Conservation (phyloP, 768 basidiomycete genomes). For the Fistulinella prunicolor region DNA sequence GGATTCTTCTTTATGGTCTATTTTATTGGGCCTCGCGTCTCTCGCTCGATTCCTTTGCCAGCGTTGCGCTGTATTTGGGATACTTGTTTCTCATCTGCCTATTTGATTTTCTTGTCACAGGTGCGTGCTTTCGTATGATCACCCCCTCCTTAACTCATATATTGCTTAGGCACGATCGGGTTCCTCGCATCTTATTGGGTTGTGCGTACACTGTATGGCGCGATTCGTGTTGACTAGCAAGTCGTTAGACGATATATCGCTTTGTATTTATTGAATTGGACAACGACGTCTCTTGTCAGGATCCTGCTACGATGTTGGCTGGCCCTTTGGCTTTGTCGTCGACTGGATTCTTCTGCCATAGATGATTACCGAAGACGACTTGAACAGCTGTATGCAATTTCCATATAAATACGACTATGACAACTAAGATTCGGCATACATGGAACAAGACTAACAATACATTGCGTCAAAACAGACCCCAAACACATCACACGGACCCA, state of each 20-base stretch:
- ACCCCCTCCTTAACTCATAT: slow-evolving; percentile 1
- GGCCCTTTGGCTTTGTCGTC: no score
- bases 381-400: no score
- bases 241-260: background rate
- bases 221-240: slow-evolving; percentile 69
- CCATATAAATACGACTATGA: background rate
- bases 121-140: slow-evolving; percentile 34
- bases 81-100: slow-evolving; percentile 81
- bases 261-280: slow-evolving; percentile 13
- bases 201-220: slow-evolving; percentile 76
- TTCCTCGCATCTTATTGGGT: slow-evolving; percentile 92
- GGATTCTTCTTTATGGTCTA: slow-evolving; percentile 84
- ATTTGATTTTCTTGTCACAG: slow-evolving; percentile 87
- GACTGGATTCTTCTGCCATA: no score
- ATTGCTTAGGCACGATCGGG: slow-evolving; percentile 76
- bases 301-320: no score
- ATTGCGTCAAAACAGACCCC: background rate
- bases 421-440: no score
- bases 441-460: no score
- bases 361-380: no score
- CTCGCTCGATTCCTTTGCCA: slow-evolving; percentile 79
- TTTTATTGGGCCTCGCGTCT: slow-evolving; percentile 88
- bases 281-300: background rate
- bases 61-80: slow-evolving; percentile 82
- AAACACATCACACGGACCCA: background rate